Evolutionary conservation across 192 early-diverging fungal genomes (phyloP).

Genomic region (Funneliformis mosseae): DNA sequence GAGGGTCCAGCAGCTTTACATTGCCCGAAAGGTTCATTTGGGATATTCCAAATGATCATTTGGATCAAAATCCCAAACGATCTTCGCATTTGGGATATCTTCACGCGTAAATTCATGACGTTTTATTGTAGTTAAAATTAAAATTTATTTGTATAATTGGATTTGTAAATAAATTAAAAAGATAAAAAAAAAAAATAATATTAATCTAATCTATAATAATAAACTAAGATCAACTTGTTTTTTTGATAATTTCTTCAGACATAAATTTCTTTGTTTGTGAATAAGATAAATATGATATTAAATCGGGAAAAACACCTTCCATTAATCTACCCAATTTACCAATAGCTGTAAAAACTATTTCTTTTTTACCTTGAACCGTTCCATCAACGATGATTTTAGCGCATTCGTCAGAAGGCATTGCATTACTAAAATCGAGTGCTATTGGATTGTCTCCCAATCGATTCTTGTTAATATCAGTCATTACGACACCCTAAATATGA

Average conservation of each 20-base stretch:
- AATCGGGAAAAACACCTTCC: slow-evolving; percentile 5
- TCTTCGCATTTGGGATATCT: no score
- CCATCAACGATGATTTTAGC: not conserved
- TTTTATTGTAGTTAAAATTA: no score
- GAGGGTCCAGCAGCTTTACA: no score
- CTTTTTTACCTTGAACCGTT: not conserved
- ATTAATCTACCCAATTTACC: not conserved
- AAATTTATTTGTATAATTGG: no score
- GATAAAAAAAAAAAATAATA: no score
- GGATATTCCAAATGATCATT: no score
- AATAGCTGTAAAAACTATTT: not conserved
- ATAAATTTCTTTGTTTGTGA: not conserved
- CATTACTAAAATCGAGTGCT: not conserved
- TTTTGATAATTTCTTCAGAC: not conserved
- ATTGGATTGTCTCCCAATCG: slow-evolving; percentile 11
- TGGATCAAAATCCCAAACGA: no score
- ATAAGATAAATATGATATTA: not conserved
- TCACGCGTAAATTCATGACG: no score
- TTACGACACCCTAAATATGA: not conserved
- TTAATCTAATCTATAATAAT: no score
- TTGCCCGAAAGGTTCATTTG: no score
- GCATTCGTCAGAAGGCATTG: slow-evolving; percentile 13
- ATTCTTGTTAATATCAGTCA: slow-evolving; percentile 4
- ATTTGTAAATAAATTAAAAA: no score
- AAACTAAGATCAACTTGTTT: no score